Evolutionary conservation across 495 filamentous ascomycete species (phyloP), one percentile per base, ranked within the genome.

Genomic region (Polyplosphaeria fusca): DNA sequence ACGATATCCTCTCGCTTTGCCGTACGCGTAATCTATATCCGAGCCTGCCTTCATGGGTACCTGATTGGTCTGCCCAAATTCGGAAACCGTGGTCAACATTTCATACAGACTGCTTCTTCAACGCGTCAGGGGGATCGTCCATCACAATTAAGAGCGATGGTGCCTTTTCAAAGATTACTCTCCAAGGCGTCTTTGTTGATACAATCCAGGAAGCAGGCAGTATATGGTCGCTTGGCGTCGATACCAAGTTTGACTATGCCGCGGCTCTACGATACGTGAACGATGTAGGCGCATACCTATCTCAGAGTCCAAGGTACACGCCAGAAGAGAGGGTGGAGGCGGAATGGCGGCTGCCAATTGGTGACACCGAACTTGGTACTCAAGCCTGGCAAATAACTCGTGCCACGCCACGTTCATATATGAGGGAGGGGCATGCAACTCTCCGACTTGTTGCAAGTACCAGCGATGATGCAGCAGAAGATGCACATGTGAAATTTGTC

Each of bases 41-140:
- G 5, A 28, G 5, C 20, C 35, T 57, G 0, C 54, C 54, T 13
- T 57, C 54, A n/a, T 57, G 54, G 54, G 54, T 50, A 9, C 54
- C 54, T 4, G 54, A 57, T 28, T 57, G 54, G 54, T 9, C 27
- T 5, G 44, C 44, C 14, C 4, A 14, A 2, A 40, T 16, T 22
- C 27, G 44, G 23, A 22, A 50, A 24, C 54, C 54, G 5, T 57
- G 43, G 54, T 39, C 35, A 7, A 18, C 19, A 5, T 43, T 19
- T 3, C 0, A 23, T 20, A 13, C 40, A 16, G 20, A 57, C n/a
- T 2, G 11, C 5, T 14, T 48, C 14, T 57, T 57, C 25, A 32
- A 30, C 7, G 54, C 46, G 20, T 35, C 30, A 35, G 30, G 7
- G 14, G 7, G 7, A 7, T 7, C 30, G 7, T 7, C 7, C 30